Evolutionary conservation across 495 filamentous ascomycete species (phyloP).

Genomic region (Clavariopsis aquatica): DNA sequence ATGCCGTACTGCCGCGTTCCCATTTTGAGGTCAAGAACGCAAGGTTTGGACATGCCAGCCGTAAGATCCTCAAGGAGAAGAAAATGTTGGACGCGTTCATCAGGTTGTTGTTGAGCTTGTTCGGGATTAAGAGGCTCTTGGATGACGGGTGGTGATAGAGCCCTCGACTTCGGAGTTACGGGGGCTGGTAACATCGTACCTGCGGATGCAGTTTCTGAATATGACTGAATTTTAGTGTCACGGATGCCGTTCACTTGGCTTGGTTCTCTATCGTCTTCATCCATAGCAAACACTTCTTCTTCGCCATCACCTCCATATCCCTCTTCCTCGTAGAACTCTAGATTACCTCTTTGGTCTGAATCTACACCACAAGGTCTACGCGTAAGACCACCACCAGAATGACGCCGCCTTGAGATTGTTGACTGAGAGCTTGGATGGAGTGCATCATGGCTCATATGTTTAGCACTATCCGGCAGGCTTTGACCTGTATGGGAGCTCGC

Average conservation of each 20-base stretch:
- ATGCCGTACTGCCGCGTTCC: conserved; percentile 97
- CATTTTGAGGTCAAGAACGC: conserved; percentile 98
- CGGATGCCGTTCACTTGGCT: conserved; percentile 13
- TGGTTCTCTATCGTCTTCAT: conserved; percentile 50
- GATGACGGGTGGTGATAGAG: neutral
- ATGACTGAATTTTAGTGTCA: neutral
- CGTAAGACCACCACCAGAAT: conserved; percentile 77
- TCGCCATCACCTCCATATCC: conserved; percentile 79
- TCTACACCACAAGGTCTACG: conserved; percentile 66
- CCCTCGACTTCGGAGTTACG: conserved; percentile 22
- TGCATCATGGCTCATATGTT: neutral
- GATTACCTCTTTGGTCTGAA: conserved; percentile 61
- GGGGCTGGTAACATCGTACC: conserved; percentile 39
- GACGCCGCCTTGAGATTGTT: conserved; percentile 56
- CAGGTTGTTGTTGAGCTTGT: conserved; percentile 68
- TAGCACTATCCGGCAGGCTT: neutral
- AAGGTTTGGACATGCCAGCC: conserved; percentile 92
- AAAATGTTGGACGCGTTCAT: conserved; percentile 85
- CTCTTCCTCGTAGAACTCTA: conserved; percentile 84
- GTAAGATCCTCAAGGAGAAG: conserved; percentile 95
- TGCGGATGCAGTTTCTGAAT: neutral
- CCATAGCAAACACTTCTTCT: conserved; percentile 74
- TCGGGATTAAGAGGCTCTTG: conserved; percentile 69
- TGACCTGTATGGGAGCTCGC: neutral
- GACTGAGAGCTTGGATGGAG: conserved; percentile 17